Evolutionary conservation across 108 stramenopile genomes (phyloP).

Genomic region (Fistulifera pelliculosa): DNA sequence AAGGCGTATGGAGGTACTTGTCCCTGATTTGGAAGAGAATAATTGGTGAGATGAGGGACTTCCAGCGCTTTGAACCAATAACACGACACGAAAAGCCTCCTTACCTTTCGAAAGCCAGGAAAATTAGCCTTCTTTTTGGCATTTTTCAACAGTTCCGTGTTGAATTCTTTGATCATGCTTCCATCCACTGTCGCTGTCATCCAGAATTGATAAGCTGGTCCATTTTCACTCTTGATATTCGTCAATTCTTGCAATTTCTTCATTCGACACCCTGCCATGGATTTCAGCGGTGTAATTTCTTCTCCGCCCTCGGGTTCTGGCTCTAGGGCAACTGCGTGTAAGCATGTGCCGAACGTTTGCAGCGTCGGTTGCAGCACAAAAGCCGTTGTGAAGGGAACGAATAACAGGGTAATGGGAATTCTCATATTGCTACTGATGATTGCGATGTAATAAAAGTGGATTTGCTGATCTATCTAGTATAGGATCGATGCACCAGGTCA

Average conservation of each 20-base stretch:
- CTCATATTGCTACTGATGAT: too few relatives aligned
- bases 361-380: too few relatives aligned
- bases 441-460: too few relatives aligned
- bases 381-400: too few relatives aligned
- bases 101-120: slow-evolving; percentile 76
- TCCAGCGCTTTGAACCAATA: not conserved
- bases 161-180: slow-evolving; percentile 44
- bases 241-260: slow-evolving; percentile 58
- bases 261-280: slow-evolving; percentile 50
- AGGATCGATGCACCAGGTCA: too few relatives aligned
- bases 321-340: slow-evolving; percentile 31
- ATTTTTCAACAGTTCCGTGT: slow-evolving; percentile 61
- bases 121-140: slow-evolving; percentile 79
- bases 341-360: too few relatives aligned
- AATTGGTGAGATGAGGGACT: not conserved
- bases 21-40: slow-evolving; percentile 22
- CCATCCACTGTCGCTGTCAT: slow-evolving; percentile 49
- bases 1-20: slow-evolving; percentile 80
- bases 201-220: slow-evolving; percentile 64
- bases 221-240: slow-evolving; percentile 29
- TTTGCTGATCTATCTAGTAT: too few relatives aligned
- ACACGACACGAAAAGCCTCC: not conserved
- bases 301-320: slow-evolving; percentile 80
- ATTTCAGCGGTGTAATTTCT: slow-evolving; percentile 41
- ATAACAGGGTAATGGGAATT: too few relatives aligned